Conservation (phyloP, 2,329 filamentous ascomycete species). For the Nigrospora osmanthi region DNA sequence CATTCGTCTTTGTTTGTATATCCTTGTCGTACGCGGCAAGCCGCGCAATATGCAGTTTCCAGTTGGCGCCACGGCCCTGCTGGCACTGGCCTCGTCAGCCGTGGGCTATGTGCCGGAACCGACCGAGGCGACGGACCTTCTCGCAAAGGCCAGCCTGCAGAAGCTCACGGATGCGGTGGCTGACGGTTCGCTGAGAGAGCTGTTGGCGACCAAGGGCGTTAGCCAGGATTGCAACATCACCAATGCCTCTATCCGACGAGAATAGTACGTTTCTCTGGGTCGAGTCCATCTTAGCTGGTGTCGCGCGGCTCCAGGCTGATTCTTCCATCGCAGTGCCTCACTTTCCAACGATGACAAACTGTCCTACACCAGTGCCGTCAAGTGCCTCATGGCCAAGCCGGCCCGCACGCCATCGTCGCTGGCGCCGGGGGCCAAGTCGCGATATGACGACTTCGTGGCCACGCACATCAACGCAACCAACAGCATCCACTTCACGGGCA, state of each 20-base stretch:
- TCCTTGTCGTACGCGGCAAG: not conserved
- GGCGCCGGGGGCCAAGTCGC: slow-evolving; percentile 5
- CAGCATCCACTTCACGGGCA: slow-evolving; percentile 22
- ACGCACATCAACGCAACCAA: slow-evolving; percentile 26
- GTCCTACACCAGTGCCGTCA: slow-evolving; percentile 2
- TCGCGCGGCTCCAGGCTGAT: no score
- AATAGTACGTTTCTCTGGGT: slow-evolving; percentile 3
- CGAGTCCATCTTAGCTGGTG: not conserved
- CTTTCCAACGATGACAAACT: slow-evolving; percentile 1
- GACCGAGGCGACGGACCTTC: slow-evolving; percentile 5
- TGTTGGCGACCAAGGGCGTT: slow-evolving; percentile 1
- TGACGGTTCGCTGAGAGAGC: slow-evolving; percentile 1
- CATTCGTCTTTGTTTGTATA: no score
- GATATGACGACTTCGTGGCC: slow-evolving; percentile 29
- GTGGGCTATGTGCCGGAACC: slow-evolving; percentile 3
- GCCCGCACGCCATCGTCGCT: not conserved
- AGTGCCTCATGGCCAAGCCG: slow-evolving; percentile 6
- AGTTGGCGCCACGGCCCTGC: not conserved
- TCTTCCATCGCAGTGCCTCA: not conserved
- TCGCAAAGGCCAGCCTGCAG: slow-evolving; percentile 1
- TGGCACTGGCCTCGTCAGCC: not conserved
- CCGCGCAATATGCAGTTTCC: not conserved
- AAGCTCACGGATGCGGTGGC: slow-evolving; percentile 1
- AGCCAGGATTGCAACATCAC: slow-evolving; percentile 2
- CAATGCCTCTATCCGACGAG: slow-evolving; percentile 2